Conservation (phyloP, 78 protist genomes). For the Monocercomonoides exilis region DNA sequence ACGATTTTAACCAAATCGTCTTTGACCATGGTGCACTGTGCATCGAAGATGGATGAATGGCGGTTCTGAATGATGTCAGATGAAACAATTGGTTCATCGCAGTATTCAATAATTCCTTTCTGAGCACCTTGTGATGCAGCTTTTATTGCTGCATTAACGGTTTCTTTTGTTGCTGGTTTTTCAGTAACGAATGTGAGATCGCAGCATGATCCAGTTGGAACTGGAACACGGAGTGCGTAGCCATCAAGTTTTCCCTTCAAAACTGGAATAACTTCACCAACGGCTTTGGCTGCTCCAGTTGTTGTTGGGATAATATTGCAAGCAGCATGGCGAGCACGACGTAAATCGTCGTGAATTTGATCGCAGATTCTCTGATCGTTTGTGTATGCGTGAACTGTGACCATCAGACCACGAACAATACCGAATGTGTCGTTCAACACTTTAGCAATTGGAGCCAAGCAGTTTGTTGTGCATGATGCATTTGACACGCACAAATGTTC, state of each 20-base stretch:
- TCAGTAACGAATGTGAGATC: conserved; percentile 45
- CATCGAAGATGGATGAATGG: conserved; percentile 42
- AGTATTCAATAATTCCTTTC: conserved; percentile 20
- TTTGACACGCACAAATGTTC: conserved; percentile 68
- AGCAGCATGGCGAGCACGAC: conserved; percentile 54
- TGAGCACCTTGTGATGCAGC: conserved; percentile 11
- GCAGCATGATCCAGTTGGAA: conserved; percentile 47
- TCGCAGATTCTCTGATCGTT: conserved; percentile 52
- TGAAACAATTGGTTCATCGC: conserved; percentile 25
- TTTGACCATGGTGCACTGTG: conserved; percentile 29
- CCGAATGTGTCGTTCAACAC: conserved; percentile 86
- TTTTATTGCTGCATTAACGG: conserved; percentile 49
- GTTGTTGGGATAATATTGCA: conserved; percentile 60
- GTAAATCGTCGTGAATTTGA: conserved; percentile 39
- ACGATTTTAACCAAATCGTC: conserved; percentile 49
- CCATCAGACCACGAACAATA: conserved; percentile 85
- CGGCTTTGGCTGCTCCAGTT: conserved; percentile 70
- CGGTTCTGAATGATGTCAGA: conserved; percentile 34
- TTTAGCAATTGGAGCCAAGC: conserved; percentile 96
- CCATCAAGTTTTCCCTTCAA: conserved; percentile 57
- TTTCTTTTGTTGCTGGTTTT: conserved; percentile 35
- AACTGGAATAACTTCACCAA: conserved; percentile 42
- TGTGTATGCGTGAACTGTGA: conserved; percentile 64
- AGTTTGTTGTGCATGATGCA: conserved; percentile 99
- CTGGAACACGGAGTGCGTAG: conserved; percentile 64